A percentile compares a stretch with the other conserved stretches of the same genome.
These are phyloP conservation scores for Nemophila menziesii DNA, from an alignment of 257 asterid genomes.

Conservation along the genomic window DNA sequence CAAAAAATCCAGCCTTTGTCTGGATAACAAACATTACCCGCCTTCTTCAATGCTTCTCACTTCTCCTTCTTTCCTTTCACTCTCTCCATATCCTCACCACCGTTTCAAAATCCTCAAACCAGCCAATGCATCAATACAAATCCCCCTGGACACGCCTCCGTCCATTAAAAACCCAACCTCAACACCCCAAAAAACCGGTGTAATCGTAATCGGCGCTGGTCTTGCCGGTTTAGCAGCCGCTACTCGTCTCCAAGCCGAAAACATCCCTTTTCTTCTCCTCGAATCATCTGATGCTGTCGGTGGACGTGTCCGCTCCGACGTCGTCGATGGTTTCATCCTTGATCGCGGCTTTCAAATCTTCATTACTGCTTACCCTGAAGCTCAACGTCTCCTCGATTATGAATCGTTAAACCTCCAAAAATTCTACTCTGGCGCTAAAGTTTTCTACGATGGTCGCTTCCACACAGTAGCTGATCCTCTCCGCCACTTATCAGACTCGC, in stretches of 20 bases:
- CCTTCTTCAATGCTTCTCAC: not conserved
- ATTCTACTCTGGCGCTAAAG: constrained; percentile 78
- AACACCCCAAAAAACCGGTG: constrained; percentile 32
- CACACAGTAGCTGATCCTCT: constrained; percentile 83
- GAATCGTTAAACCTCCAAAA: constrained; percentile 43
- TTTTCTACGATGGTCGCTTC: constrained; percentile 55
- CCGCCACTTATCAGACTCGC: constrained; percentile 57
- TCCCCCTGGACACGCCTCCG: constrained; percentile 30
- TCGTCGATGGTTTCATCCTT: constrained; percentile 66
- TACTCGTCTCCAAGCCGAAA: constrained; percentile 59
- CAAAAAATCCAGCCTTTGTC: too few relatives aligned
- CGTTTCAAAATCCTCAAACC: constrained; percentile 17
- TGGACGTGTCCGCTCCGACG: constrained; percentile 90
- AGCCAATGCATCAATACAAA: constrained; percentile 33
- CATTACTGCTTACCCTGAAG: constrained; percentile 92
- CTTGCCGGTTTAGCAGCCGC: constrained; percentile 95
- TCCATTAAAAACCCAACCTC: constrained; percentile 20
- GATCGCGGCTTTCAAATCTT: constrained; percentile 96
- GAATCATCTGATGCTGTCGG: constrained; percentile 87
- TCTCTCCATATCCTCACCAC: constrained; percentile 13
- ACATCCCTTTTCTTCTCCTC: constrained; percentile 59
- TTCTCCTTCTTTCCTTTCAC: constrained; percentile 7
- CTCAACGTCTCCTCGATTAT: constrained; percentile 52
- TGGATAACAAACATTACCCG: not conserved
- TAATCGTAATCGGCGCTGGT: constrained; percentile 75